Evolutionary conservation across 345 rosid species (phyloP).

Genomic region (Euphorbia pulcherrima): DNA sequence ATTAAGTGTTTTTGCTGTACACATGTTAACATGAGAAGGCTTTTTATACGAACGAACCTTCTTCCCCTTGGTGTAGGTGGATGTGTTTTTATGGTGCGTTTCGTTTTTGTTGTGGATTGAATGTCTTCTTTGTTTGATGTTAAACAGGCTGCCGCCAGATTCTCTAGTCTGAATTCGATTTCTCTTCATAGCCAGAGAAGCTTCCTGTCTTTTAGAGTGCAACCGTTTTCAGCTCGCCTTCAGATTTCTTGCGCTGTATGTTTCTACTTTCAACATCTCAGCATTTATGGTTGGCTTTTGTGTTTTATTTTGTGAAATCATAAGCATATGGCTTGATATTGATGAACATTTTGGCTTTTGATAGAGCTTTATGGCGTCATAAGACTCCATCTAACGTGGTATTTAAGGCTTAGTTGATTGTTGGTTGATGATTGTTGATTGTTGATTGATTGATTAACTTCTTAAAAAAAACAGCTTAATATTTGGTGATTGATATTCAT

Average conservation of each 20-base stretch:
- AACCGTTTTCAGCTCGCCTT: slow-evolving; percentile 34
- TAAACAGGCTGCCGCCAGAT: slow-evolving; percentile 17
- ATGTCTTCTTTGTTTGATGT: background rate
- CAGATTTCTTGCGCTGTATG: slow-evolving; percentile 56
- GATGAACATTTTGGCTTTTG: too few species aligned
- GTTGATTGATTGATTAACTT: too few species aligned
- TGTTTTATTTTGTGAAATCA: background rate
- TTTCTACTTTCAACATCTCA: background rate
- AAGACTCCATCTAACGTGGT: too few species aligned
- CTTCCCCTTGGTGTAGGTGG: too few species aligned
- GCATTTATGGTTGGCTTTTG: background rate
- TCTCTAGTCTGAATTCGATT: slow-evolving; percentile 18
- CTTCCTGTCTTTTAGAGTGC: slow-evolving; percentile 19
- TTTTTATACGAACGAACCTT: background rate
- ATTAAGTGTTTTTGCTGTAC: background rate
- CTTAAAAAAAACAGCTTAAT: too few species aligned
- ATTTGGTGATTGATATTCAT: too few species aligned
- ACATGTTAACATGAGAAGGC: background rate
- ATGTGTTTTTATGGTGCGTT: background rate
- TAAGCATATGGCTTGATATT: too few species aligned
- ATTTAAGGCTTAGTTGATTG: too few species aligned
- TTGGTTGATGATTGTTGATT: too few species aligned
- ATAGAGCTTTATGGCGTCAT: too few species aligned
- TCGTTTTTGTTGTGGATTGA: background rate
- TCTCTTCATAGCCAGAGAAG: slow-evolving; percentile 14